A percentile compares a stretch with the other conserved stretches of the same genome.
phyloP scores from a whole-genome alignment of 1,284 basidiomycete genomes.

The Apiotrichum gracile region DNA sequence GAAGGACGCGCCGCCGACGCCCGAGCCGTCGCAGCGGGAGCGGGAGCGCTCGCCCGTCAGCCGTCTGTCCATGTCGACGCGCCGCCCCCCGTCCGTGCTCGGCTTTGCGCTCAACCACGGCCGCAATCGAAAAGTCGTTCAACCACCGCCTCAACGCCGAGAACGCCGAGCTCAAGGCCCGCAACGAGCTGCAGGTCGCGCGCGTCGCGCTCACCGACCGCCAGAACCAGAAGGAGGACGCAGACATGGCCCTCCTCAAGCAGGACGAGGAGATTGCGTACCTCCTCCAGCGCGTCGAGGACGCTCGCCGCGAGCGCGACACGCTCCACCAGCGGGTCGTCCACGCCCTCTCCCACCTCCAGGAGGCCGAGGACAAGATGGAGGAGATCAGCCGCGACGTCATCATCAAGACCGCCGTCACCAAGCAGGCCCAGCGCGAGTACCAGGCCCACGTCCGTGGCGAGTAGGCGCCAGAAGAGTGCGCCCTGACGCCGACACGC shows the following conservation, averaged over 20 bases:
- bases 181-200: not conserved
- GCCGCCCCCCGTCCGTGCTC: not conserved
- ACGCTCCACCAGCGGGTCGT: not conserved
- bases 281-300: not conserved
- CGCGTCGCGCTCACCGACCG: not conserved
- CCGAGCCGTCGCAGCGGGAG: no score
- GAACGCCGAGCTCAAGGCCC: not conserved
- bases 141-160: not conserved
- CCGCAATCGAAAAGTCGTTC: not conserved
- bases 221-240: not conserved
- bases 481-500: no score
- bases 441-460: not conserved
- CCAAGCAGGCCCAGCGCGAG: not conserved
- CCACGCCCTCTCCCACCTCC: not conserved
- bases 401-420: not conserved
- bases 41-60: not conserved
- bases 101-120: not conserved
- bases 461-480: no score
- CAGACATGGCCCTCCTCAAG: not conserved
- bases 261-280: not conserved
- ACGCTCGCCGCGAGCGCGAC: not conserved
- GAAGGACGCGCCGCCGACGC: not conserved
- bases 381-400: not conserved
- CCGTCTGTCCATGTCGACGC: not conserved
- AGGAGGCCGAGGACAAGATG: not conserved